phyloP scores from a whole-genome alignment of 441 rosid genomes.

The Brassica balearica region DNA sequence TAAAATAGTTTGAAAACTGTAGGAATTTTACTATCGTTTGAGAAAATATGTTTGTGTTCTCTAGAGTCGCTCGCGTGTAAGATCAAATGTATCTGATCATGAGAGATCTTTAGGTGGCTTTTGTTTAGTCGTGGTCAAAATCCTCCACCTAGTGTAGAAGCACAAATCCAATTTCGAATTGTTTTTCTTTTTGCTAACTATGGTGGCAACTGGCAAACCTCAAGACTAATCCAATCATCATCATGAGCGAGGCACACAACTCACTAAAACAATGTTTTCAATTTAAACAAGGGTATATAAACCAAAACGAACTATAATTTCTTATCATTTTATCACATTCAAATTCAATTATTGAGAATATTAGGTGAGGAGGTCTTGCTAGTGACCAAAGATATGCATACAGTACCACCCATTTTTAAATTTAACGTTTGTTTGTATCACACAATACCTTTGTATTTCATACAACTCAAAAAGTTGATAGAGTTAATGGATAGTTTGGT shows the following conservation, averaged over 20 bases:
- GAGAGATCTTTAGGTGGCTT: neutral
- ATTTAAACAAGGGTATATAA: neutral
- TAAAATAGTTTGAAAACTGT: neutral
- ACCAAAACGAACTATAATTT: neutral
- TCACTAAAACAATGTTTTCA: neutral
- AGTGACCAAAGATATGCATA: conserved; percentile 15
- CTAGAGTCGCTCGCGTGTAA: neutral
- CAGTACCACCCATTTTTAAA: too few species aligned
- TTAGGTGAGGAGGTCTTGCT: conserved; percentile 24
- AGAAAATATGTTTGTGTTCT: neutral
- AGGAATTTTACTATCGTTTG: neutral
- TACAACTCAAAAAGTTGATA: neutral
- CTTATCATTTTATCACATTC: neutral
- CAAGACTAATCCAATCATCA: neutral
- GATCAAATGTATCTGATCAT: neutral
- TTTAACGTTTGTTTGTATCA: too few species aligned
- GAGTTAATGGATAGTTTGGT: conserved; percentile 9
- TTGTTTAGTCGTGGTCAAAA: conserved; percentile 29
- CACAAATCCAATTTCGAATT: conserved; percentile 38
- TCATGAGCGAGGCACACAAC: neutral
- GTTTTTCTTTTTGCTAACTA: conserved; percentile 9
- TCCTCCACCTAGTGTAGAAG: conserved; percentile 2
- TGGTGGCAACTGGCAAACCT: conserved; percentile 7
- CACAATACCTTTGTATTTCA: too few species aligned
- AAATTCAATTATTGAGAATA: conserved; percentile 17